Evolutionary conservation across 164 flowering plant species (phyloP), one percentile per base, ranked within the genome.

Genomic region (Annona cherimola): DNA sequence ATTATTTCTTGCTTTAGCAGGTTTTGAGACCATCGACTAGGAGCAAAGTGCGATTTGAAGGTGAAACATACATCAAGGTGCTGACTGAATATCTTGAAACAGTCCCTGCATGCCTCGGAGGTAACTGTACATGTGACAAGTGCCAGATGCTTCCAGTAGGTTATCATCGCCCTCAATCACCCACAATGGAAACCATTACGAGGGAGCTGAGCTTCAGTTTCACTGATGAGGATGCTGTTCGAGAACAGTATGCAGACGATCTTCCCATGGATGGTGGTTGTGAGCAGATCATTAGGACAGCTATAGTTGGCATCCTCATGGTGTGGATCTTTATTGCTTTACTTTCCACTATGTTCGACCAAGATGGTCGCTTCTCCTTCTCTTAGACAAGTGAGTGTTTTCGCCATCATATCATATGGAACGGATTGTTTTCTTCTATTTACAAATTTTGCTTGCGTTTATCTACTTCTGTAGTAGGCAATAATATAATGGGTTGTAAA

Each of bases 261-360:
- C 69, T 57, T 54, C 69, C 69, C 39, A 3, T 74, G 67, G 54
- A 69, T 66, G 74, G 42, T 67, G 76, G 67, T 67, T 83, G 80
- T 66, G 84, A 86, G 26, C 87, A 79, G 74, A 76, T 84, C 7
- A 4, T 91, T 68, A 83, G 96, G 79, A 83, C 86, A 54, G 86
- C 87, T 46, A 77, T 94, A 12, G 62, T 92, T 40, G 83, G 84
- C 54, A 68, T 88, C 44, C 91, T 94, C 67, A 85, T 94, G 80
- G 3, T 88, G 45, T 87, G 87, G 86, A 82, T 84, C 69, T 70
- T 94, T 61, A 69, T 85, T 64, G 89, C 87, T 35, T 46, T 91
- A 5, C 46, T 86, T 41, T 83, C 80, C 2, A 90, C 86, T 50
- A n/a, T 91, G 43, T 61, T 54, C 72, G 89, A 88, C 70, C 83